Percentiles rank a stretch among this genome's conserved stretches.
Evolutionary conservation across 768 basidiomycete genomes (phyloP).

Genomic region (Daedaleopsis sinensis): DNA sequence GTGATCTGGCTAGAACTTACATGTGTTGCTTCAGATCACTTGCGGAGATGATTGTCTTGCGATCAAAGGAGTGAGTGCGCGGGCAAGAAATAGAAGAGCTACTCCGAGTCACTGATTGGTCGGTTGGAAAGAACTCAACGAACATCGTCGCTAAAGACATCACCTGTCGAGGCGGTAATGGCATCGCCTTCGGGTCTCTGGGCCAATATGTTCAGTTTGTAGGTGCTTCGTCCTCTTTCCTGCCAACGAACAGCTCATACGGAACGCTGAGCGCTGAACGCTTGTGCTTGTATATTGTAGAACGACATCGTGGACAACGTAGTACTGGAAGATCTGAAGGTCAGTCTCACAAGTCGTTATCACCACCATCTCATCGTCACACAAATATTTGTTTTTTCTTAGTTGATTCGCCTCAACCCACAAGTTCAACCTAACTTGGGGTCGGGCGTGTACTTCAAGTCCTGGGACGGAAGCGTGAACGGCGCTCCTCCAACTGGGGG

Average conservation of each 20-base stretch:
- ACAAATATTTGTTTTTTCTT: not conserved
- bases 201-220: constrained; percentile 59
- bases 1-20: not conserved
- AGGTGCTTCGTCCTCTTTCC: constrained; percentile 3
- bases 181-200: constrained; percentile 61
- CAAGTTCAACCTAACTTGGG: constrained; percentile 59
- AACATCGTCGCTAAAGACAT: constrained; percentile 52
- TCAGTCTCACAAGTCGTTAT: constrained; percentile 30
- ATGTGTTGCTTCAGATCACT: constrained; percentile 38
- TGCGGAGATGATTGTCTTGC: constrained; percentile 65
- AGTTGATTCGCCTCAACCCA: constrained; percentile 52
- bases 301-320: constrained; percentile 57
- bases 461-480: constrained; percentile 53
- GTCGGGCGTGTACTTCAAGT: constrained; percentile 60
- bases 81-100: not conserved
- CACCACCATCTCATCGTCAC: too few relatives aligned
- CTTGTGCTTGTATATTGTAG: constrained; percentile 29
- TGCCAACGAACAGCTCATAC: not conserved
- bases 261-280: too few relatives aligned
- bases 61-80: constrained; percentile 52
- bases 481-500: constrained; percentile 59
- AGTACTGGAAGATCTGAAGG: constrained; percentile 48
- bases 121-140: constrained; percentile 49
- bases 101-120: not conserved
- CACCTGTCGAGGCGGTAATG: constrained; percentile 63